A percentile compares a stretch with the other conserved stretches of the same genome.
Conservation (phyloP, 1,139 yeast species). For the Diutina catenulata region DNA sequence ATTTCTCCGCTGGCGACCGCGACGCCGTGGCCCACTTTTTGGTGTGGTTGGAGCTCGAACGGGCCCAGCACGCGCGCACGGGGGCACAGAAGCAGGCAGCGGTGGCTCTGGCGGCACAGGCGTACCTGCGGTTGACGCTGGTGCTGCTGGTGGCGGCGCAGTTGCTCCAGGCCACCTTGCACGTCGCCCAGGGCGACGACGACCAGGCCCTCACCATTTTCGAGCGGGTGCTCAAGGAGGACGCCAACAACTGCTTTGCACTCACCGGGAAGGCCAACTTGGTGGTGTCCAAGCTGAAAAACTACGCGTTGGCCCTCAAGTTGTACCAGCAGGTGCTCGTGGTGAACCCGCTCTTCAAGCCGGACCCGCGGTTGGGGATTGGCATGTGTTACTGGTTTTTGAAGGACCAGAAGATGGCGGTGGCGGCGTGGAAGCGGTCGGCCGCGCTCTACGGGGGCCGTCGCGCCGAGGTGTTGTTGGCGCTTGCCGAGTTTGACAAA, state of each 20-base stretch:
- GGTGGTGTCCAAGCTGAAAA: slow-evolving; percentile 52
- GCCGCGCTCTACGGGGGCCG: slow-evolving; percentile 49
- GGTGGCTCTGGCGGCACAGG: not conserved
- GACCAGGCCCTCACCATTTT: slow-evolving; percentile 59
- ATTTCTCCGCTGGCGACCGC: not conserved
- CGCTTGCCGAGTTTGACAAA: slow-evolving; percentile 56
- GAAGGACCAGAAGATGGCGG: slow-evolving; percentile 68
- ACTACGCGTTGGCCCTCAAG: slow-evolving; percentile 64
- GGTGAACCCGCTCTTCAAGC: slow-evolving; percentile 64
- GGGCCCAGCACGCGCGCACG: not conserved
- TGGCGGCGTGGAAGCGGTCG: slow-evolving; percentile 73
- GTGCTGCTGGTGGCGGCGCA: not conserved
- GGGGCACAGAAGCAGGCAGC: not conserved
- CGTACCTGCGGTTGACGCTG: not conserved
- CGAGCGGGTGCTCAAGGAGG: slow-evolving; percentile 39
- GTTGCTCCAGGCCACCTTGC: not conserved
- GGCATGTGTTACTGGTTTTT: slow-evolving; percentile 92
- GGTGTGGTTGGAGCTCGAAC: slow-evolving; percentile 21
- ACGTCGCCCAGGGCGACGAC: slow-evolving; percentile 18
- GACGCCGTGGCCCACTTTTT: not conserved
- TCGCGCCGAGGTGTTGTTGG: slow-evolving; percentile 57
- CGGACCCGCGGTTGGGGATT: slow-evolving; percentile 92
- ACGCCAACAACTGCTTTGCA: slow-evolving; percentile 58
- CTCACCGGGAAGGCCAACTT: slow-evolving; percentile 79
- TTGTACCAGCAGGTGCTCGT: slow-evolving; percentile 74